These are phyloP conservation scores for Cladorrhinum sp. DNA, from an alignment of 2,329 filamentous ascomycete species.

Conservation along the genomic window DNA sequence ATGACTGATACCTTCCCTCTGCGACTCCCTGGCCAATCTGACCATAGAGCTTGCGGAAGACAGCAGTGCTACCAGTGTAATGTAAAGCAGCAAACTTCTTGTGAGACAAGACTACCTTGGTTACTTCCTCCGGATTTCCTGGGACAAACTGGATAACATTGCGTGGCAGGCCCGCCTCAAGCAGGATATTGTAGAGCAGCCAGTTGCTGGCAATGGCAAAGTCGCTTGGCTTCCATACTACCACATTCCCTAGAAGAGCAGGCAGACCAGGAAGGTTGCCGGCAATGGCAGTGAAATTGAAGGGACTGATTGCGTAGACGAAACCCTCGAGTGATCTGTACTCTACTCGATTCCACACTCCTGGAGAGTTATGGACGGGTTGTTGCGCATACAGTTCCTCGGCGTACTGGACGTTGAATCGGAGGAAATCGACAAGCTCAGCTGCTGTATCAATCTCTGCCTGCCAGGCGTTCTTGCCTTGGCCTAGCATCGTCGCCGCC, in stretches of 20 bases:
- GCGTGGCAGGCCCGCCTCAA: constrained; percentile 85
- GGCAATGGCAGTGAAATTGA: constrained; percentile 96
- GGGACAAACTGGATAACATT: constrained; percentile 93
- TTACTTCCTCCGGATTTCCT: constrained; percentile 81
- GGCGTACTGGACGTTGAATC: constrained; percentile 92
- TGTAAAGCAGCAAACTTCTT: constrained; percentile 85
- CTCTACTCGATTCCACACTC: constrained; percentile 89
- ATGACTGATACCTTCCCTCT: constrained; percentile 76
- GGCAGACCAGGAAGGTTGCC: constrained; percentile 82
- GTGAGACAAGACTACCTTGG: constrained; percentile 71
- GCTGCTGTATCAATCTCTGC: constrained; percentile 97
- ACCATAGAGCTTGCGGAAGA: constrained; percentile 86
- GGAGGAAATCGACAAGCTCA: constrained; percentile 87
- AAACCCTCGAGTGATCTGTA: constrained; percentile 90
- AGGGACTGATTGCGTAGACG: constrained; percentile 89
- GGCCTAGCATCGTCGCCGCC: constrained; percentile 91
- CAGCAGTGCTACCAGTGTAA: constrained; percentile 88
- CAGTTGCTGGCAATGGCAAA: constrained; percentile 86
- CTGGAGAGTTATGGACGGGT: constrained; percentile 75
- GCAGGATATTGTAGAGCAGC: constrained; percentile 83
- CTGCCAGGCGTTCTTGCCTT: constrained; percentile 98
- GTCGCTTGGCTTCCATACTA: constrained; percentile 95
- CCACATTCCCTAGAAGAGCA: constrained; percentile 88
- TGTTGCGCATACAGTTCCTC: constrained; percentile 88
- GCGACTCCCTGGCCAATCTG: constrained; percentile 80